Percentiles rank a stretch among this genome's conserved stretches.
Evolutionary conservation across 2,329 filamentous ascomycete species (phyloP).

Genomic region (Sphaerulina populicola): DNA sequence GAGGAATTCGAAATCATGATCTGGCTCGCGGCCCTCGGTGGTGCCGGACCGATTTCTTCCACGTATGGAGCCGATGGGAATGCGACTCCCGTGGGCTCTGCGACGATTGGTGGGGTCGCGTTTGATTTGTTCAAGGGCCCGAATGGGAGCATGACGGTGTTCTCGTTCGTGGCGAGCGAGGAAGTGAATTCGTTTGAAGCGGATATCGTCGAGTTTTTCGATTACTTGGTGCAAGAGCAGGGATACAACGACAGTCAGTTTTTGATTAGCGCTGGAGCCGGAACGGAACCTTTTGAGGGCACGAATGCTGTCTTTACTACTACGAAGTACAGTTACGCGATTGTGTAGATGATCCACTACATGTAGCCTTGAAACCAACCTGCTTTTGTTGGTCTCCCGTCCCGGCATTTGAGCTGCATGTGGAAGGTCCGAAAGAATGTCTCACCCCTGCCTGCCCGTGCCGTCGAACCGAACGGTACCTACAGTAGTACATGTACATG

Average conservation of each 20-base stretch:
- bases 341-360: neutral
- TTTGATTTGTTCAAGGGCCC: slow-evolving; percentile 55
- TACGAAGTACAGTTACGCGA: slow-evolving; percentile 14
- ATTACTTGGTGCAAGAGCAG: slow-evolving; percentile 46
- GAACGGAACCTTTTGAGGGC: slow-evolving; percentile 23
- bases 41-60: slow-evolving; percentile 52
- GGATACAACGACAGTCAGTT: slow-evolving; percentile 44
- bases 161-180: slow-evolving; percentile 47
- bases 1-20: slow-evolving; percentile 59
- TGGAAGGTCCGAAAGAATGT: too few relatives aligned
- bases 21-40: slow-evolving; percentile 52
- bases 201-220: slow-evolving; percentile 51
- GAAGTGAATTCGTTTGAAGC: slow-evolving; percentile 48
- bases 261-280: slow-evolving; percentile 37
- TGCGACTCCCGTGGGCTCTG: slow-evolving; percentile 42
- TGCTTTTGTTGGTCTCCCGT: too few relatives aligned
- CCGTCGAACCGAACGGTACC: too few relatives aligned
- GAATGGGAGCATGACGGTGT: slow-evolving; percentile 54
- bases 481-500: too few relatives aligned
- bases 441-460: too few relatives aligned
- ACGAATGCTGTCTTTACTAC: slow-evolving; percentile 19
- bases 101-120: slow-evolving; percentile 46
- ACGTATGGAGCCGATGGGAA: slow-evolving; percentile 29
- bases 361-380: too few relatives aligned
- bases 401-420: too few relatives aligned